Conservation (phyloP, 768 basidiomycete genomes). For the Mycena metata region DNA sequence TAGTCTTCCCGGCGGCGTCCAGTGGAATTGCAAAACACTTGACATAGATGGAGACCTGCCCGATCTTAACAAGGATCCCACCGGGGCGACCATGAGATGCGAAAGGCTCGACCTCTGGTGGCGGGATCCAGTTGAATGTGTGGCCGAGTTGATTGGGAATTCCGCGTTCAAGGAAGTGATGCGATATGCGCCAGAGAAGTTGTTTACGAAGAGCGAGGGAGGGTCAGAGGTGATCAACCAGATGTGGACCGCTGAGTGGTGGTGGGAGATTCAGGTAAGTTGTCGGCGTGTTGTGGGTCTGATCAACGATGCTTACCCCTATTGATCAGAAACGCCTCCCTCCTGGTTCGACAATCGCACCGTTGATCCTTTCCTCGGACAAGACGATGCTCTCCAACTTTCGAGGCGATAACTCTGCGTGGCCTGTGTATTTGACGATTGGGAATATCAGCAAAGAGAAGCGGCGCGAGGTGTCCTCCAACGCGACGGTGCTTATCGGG, state of each 20-base stretch:
- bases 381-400: conserved; percentile 50
- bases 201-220: too few relatives aligned
- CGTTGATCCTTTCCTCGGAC: conserved; percentile 50
- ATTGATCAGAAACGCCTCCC: conserved; percentile 13
- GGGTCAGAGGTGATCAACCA: conserved; percentile 42
- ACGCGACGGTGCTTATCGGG: conserved; percentile 44
- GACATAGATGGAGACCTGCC: too few relatives aligned
- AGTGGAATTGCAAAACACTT: too few relatives aligned
- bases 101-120: too few relatives aligned
- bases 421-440: conserved; percentile 52
- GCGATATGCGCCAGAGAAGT: too few relatives aligned
- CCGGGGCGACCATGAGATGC: too few relatives aligned
- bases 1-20: too few relatives aligned
- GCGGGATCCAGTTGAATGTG: too few relatives aligned
- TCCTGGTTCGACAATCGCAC: conserved; percentile 39
- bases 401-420: conserved; percentile 46
- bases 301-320: neutral
- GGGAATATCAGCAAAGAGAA: conserved; percentile 47
- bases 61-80: too few relatives aligned
- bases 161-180: too few relatives aligned
- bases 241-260: conserved; percentile 46
- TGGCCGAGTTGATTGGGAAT: too few relatives aligned
- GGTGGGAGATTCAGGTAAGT: conserved; percentile 47
- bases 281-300: neutral
- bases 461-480: conserved; percentile 35